Evolutionary conservation across 2,329 filamentous ascomycete genomes (phyloP).

Genomic region (Aspergillus fischeri): DNA sequence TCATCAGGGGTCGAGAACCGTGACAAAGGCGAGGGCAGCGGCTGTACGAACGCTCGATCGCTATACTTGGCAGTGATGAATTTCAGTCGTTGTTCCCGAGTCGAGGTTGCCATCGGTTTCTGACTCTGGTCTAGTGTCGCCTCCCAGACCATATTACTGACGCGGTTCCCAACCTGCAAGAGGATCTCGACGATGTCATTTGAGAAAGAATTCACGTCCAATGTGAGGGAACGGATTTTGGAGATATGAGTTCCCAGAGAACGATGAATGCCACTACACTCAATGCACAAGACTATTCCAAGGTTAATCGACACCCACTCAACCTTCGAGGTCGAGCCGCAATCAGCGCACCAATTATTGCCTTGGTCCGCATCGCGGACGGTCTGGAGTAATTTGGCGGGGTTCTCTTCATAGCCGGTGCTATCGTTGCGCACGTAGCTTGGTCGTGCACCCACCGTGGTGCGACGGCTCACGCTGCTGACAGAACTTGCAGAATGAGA

Average conservation of each 20-base stretch:
- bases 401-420: constrained; percentile 73
- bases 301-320: constrained; percentile 99
- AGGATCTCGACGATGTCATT: constrained; percentile 94
- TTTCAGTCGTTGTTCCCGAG: constrained; percentile 81
- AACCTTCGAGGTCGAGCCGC: constrained; percentile 83
- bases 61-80: constrained; percentile 97
- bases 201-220: constrained; percentile 95
- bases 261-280: constrained; percentile 95
- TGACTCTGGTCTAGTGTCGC: constrained; percentile 67
- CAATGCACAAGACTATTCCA: constrained; percentile 92
- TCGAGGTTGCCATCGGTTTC: constrained; percentile 74
- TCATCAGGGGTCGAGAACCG: constrained; percentile 78
- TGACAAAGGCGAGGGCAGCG: constrained; percentile 66
- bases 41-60: constrained; percentile 75
- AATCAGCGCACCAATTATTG: constrained; percentile 92
- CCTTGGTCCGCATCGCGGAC: constrained; percentile 87
- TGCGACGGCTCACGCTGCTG: constrained; percentile 71
- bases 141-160: constrained; percentile 97
- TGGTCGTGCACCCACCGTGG: constrained; percentile 85
- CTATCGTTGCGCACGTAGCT: constrained; percentile 64
- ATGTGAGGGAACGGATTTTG: constrained; percentile 89
- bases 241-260: constrained; percentile 96
- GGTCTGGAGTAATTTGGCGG: constrained; percentile 79
- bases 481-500: constrained; percentile 40
- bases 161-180: constrained; percentile 83